These are phyloP conservation scores for Aspergillus fumigatus DNA, from an alignment of 2,329 filamentous ascomycete genomes.

Conservation along the genomic window DNA sequence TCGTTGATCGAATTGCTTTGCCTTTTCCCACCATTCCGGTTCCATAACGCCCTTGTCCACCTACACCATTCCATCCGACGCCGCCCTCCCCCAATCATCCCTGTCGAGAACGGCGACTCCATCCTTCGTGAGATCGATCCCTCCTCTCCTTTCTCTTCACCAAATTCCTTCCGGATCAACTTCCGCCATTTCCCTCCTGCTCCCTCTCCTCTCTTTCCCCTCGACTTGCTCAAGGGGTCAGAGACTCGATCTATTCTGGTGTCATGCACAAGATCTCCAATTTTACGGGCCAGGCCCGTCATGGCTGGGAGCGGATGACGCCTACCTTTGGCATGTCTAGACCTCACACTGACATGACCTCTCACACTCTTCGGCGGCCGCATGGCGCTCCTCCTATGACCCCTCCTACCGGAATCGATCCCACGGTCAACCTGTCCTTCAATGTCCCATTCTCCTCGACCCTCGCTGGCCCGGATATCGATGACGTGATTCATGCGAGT, in stretches of 20 bases:
- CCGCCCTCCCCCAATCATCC: conserved; percentile 28
- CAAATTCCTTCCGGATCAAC: conserved; percentile 4
- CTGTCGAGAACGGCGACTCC: conserved; percentile 29
- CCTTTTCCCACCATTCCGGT: conserved; percentile 22
- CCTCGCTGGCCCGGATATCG: conserved; percentile 83
- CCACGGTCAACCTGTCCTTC: conserved; percentile 88
- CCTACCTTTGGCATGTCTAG: conserved; percentile 61
- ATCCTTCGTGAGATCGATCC: conserved; percentile 4
- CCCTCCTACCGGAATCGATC: conserved; percentile 67
- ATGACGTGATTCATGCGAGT: conserved; percentile 92
- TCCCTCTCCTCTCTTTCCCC: conserved; percentile 27
- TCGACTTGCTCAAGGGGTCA: conserved; percentile 31
- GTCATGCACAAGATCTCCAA: conserved; percentile 65
- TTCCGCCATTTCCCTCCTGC: conserved; percentile 18
- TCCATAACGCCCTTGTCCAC: conserved; percentile 11
- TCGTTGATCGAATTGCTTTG: conserved; percentile 7
- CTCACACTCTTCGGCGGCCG: conserved; percentile 53
- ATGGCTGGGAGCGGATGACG: conserved; percentile 66
- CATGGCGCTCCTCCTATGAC: conserved; percentile 49
- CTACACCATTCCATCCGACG: conserved; percentile 16
- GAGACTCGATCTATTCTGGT: conserved; percentile 25
- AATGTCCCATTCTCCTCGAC: conserved; percentile 95
- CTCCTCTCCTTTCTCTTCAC: conserved; percentile 6
- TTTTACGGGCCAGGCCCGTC: conserved; percentile 61
- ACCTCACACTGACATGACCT: conserved; percentile 53